Evolutionary conservation across 1,284 basidiomycete genomes (phyloP), one percentile per base, ranked within the genome.

Genomic region (Somion occarium): DNA sequence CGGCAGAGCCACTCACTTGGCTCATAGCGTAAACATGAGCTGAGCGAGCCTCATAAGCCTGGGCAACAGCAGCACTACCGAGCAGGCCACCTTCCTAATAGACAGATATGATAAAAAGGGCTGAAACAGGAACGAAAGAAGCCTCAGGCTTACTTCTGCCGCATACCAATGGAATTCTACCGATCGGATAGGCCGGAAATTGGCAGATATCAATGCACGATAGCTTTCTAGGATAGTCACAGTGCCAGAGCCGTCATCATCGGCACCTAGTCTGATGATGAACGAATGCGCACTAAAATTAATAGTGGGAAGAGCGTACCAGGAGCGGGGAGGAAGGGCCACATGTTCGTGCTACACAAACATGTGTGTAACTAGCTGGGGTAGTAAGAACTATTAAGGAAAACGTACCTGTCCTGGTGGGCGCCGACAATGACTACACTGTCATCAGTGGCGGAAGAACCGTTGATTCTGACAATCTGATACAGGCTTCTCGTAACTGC

Each of bases 91-190:
- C 89, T 73, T 97, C 93, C 87, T 91, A 45, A 53, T 49, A 39
- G 46, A 51, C 45, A 30, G 34, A 49, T 44, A 38, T 39, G 46
- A 23, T 41, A 26, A 46, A 46, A 52, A 54, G 46, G 48, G 48
- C 44, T 43, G 42, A 43, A 43, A 49, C 38, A 47, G 47, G 42
- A 38, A 51, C 39, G 25, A 49, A 49, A 46, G 47, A 34, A 50
- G 45, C 50, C 30, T 34, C 24, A 11, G 34, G 56, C 63, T 54
- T 60, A 83, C 86, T 72, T 97, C 93, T 44, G 93, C 94, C 48
- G 89, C 90, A 67, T 93, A 98, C 88, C 90, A 99, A 67, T 97
- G 94, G 69, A 98, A 96, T 66, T 98, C 94, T 52, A 98, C 80
- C 18, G 90, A 79, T 50, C 82, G 81, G 43, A 74, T 71, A 20